Conservation (phyloP, 805 yeast genomes). For the Candida schatavii region DNA sequence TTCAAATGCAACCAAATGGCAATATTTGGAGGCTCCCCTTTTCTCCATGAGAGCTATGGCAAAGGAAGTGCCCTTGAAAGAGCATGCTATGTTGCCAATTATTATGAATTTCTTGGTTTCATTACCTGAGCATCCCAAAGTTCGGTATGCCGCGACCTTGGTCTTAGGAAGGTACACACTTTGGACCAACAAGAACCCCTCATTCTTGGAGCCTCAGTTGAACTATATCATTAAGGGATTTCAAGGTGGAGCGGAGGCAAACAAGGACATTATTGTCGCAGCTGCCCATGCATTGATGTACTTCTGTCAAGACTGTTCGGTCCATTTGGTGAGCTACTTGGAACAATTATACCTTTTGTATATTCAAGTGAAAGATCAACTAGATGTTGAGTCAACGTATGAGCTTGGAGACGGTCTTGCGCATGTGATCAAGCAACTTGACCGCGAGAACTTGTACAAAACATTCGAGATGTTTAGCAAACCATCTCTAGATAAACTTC, state of each 20-base stretch:
- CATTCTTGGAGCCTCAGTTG: slow-evolving; percentile 75
- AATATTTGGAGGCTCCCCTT: slow-evolving; percentile 82
- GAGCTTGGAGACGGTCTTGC: slow-evolving; percentile 90
- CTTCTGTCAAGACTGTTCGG: slow-evolving; percentile 88
- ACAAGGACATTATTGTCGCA: slow-evolving; percentile 63
- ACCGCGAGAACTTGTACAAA: slow-evolving; percentile 49
- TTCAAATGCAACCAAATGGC: slow-evolving; percentile 61
- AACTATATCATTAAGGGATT: slow-evolving; percentile 82
- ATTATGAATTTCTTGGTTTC: slow-evolving; percentile 66
- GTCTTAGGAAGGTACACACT: slow-evolving; percentile 95
- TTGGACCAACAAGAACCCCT: slow-evolving; percentile 89
- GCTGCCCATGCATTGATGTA: slow-evolving; percentile 93
- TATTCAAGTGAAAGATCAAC: slow-evolving; percentile 44
- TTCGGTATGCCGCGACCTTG: slow-evolving; percentile 88
- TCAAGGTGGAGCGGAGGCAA: slow-evolving; percentile 19
- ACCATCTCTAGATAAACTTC: slow-evolving; percentile 55
- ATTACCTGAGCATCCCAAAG: slow-evolving; percentile 80
- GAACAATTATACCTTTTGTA: slow-evolving; percentile 78
- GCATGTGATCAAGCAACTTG: slow-evolving; percentile 67
- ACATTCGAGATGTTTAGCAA: slow-evolving; percentile 61
- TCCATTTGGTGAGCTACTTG: slow-evolving; percentile 58
- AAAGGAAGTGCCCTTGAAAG: slow-evolving; percentile 71
- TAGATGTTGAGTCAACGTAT: slow-evolving; percentile 67
- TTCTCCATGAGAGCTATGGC: slow-evolving; percentile 95
- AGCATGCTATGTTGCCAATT: slow-evolving; percentile 66